Base-by-base conservation (phyloP, 371 early-diverging fungal species). In the Phascolomyces articulosus region DNA sequence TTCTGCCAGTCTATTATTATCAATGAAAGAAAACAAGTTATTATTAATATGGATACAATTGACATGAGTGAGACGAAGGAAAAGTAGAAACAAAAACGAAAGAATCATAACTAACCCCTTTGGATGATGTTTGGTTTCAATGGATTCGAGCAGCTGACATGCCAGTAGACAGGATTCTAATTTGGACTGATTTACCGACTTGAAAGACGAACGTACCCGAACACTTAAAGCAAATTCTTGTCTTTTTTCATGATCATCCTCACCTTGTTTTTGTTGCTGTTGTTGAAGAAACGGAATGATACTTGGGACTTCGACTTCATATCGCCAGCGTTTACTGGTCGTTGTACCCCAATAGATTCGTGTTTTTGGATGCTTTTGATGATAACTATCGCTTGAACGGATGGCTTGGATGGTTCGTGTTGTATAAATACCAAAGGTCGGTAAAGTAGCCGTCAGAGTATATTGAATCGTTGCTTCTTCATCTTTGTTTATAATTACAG, bases 311-410 rank as follows among this genome's bases (percentile, higher is more conserved):
- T 59, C 60, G 24, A 59, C 27, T 26, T 59, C 60, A 18, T 59
- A 59, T 47, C 40, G 60, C 60, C 60, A 59, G 21, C 28, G 28
- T 44, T 21, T 40, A 15, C 24, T n/a, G 15, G 2, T 27, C 1
- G 60, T 44, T 28, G 60, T 47, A 18, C 60, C 60, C 60, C 60
- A 59, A 40, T 59, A 59, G 20, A 59, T 28, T 16, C 44, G 20
- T 0, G 60, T 23, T 23, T 27, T n/a, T 34, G 38, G 58, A 18
- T 38, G 60, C 20, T 40, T n/a, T 15, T 21, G 60, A 27, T 28
- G 38, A 9, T 18, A 0, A 8, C 8, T 23, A 20, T 38, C 21
- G 31, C 56, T 29, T 16, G 56, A 38, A 29, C 56, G 56, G 23
- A 51, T 23, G 10, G 23, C 10, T 51, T 51, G 0, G 26, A 51